Percentiles rank a stretch among this genome's conserved stretches.
phyloP scores from a whole-genome alignment of 1,139 yeast genomes.

The Pichia terricola region DNA sequence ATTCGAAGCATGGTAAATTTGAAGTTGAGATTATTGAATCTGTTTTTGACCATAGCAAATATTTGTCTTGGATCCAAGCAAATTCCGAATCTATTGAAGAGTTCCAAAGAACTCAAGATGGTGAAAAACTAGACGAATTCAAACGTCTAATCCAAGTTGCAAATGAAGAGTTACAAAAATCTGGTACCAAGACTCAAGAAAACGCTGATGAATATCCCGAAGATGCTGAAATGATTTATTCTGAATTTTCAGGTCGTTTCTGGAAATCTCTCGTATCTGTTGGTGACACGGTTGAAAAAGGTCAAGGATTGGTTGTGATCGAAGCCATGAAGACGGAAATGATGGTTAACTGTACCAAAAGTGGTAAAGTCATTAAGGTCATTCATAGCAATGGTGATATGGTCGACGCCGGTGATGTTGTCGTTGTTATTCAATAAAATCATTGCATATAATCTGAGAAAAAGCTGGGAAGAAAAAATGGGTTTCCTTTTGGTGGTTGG shows the following conservation, averaged over 20 bases:
- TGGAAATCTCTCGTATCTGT: constrained; percentile 84
- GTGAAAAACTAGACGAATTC: constrained; percentile 78
- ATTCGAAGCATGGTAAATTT: constrained; percentile 75
- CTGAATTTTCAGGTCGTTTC: constrained; percentile 92
- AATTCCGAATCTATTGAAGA: constrained; percentile 64
- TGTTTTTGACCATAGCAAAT: constrained; percentile 74
- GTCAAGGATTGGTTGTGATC: constrained; percentile 77
- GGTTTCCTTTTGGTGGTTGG: too few relatives aligned
- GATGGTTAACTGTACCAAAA: constrained; percentile 65
- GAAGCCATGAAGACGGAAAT: constrained; percentile 99
- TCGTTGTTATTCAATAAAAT: constrained; percentile 52
- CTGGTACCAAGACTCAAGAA: constrained; percentile 30
- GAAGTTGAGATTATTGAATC: constrained; percentile 65
- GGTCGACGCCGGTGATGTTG: constrained; percentile 93
- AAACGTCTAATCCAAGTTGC: constrained; percentile 74
- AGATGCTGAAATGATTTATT: constrained; percentile 72
- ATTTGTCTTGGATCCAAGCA: constrained; percentile 67
- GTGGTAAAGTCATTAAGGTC: constrained; percentile 72
- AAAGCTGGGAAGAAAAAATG: too few relatives aligned
- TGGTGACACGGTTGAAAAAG: constrained; percentile 67
- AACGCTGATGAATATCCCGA: constrained; percentile 55
- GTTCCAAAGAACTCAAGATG: constrained; percentile 59
- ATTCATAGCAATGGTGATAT: constrained; percentile 82
- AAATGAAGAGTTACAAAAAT: constrained; percentile 59
- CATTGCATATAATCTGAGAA: too few relatives aligned